Evolutionary conservation across 1,284 basidiomycete genomes (phyloP).

Genomic region (Phellopilus nigrolimitatus): DNA sequence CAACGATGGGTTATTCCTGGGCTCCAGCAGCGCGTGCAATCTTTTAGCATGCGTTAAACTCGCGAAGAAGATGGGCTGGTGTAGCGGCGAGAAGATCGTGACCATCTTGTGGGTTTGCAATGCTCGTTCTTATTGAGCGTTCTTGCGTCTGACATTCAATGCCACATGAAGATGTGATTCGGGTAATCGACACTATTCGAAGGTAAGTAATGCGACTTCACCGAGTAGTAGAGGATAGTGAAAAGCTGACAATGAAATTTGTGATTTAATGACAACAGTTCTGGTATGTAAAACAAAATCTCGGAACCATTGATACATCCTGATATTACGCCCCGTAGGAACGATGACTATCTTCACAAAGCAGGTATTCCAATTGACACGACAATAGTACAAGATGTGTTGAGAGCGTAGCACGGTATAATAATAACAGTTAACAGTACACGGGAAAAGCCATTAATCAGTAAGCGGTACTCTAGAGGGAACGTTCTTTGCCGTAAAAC

Average conservation of each 20-base stretch:
- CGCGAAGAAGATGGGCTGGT: constrained; percentile 67
- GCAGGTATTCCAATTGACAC: constrained; percentile 18
- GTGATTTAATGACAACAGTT: too few species aligned
- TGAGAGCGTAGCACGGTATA: constrained; percentile 12
- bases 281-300: constrained; percentile 10
- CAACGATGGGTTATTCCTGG: constrained; percentile 91
- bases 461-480: neutral
- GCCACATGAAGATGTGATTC: constrained; percentile 68
- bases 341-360: constrained; percentile 19
- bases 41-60: constrained; percentile 84
- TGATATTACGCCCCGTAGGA: constrained; percentile 5
- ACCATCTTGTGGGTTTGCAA: constrained; percentile 67
- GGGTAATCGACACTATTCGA: constrained; percentile 82
- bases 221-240: neutral
- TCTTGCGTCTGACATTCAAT: too few species aligned
- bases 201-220: constrained; percentile 44
- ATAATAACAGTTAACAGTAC: neutral
- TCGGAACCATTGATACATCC: neutral
- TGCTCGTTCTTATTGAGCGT: constrained; percentile 33
- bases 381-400: constrained; percentile 18
- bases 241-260: too few species aligned
- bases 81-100: constrained; percentile 63
- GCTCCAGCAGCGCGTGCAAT: constrained; percentile 96
- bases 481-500: neutral
- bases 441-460: neutral